These are phyloP conservation scores for Prunus mira DNA, from an alignment of 306 rosid species.

Conservation along the genomic window DNA sequence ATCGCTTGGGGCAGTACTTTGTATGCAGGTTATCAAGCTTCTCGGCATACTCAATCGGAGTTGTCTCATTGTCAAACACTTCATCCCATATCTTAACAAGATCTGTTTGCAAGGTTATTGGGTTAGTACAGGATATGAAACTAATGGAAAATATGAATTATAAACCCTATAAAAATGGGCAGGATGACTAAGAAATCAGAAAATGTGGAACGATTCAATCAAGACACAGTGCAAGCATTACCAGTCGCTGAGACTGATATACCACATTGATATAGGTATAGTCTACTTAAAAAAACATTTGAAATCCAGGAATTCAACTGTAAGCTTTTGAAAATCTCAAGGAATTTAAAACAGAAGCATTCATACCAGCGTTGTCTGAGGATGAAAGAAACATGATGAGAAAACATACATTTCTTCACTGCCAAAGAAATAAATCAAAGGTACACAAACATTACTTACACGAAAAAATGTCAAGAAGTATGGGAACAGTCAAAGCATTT, in stretches of 20 bases:
- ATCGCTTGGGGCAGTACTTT: too few species aligned
- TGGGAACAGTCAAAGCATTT: constrained; percentile 67
- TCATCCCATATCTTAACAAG: too few species aligned
- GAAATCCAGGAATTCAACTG: background rate
- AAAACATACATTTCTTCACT: constrained; percentile 54
- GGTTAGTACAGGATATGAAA: constrained; percentile 11
- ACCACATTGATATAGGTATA: background rate
- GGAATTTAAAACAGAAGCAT: background rate
- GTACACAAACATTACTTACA: constrained; percentile 39
- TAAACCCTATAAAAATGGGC: background rate
- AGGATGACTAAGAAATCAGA: background rate
- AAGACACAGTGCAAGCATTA: background rate
- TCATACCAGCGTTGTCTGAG: constrained; percentile 62
- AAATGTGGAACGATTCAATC: background rate
- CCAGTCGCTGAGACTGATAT: too few species aligned
- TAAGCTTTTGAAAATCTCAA: background rate
- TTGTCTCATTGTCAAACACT: too few species aligned
- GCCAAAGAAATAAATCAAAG: constrained; percentile 28
- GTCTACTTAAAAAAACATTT: background rate
- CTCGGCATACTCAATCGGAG: too few species aligned
- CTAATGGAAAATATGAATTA: background rate
- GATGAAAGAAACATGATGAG: constrained; percentile 76
- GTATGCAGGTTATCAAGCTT: too few species aligned
- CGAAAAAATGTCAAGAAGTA: constrained; percentile 75
- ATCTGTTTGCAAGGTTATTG: too few species aligned